Evolutionary conservation across 495 filamentous ascomycete genomes (phyloP), one percentile per base, ranked within the genome.

Genomic region (Penicillium goetzii): DNA sequence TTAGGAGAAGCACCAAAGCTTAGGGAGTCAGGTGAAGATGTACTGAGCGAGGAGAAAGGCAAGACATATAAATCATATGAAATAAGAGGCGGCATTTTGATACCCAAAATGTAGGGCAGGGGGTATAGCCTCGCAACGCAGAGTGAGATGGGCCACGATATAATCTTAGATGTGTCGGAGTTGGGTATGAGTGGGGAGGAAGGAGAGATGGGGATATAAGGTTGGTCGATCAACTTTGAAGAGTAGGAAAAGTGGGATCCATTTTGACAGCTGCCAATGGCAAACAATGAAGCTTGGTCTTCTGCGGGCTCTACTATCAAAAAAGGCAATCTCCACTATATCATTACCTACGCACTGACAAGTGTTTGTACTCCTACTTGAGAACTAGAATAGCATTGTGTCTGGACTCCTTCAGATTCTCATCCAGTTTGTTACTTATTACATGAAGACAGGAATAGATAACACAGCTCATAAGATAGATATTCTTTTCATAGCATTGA

Each of bases 401-500:
- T 36, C 0, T 14, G 8, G 34, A 1, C 6, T 36, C 34, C 10
- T 36, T 2, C 34, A 36, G 12, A 11, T 36, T 14, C 34, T 10
- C 0, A 36, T 36, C 34, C 3, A 15, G 17, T 1, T 40, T 14
- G 17, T 40, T 40, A 17, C 14, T 15, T 5, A 4, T 3, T 40
- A 4, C 2, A 38, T 38, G 3, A 38, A 15, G 11, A 15, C 36
- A 38, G 36, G 12, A 7, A 10, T 8, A 8, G 43, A 9, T 14
- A 11, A 47, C 21, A 6, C 10, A 8, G 15, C 21, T n/a, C 8
- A 47, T 25, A 11, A 47, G 19, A 47, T 23, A 23, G 19, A 2
- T 47, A 47, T 47, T 23, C 43, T 47, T 51, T 30, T 51, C 47
- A 51, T 51, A 15, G 25, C 14, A 51, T 30, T 51, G 47, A 12